A percentile compares a stretch with the other conserved stretches of the same genome.
phyloP scores from a whole-genome alignment of 73 alveolate species.

The Paramecium biaurelia region DNA sequence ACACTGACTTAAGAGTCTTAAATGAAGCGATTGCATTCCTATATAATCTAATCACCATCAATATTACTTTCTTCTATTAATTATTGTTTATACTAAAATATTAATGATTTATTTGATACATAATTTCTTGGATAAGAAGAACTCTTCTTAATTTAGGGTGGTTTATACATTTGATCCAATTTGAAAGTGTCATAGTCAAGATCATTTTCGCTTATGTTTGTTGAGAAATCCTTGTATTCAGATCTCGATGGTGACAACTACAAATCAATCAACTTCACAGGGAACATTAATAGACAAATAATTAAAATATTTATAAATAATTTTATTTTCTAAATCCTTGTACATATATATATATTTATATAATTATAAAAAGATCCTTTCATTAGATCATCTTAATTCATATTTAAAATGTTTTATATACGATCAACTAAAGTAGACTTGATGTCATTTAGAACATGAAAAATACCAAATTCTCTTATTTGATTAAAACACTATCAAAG shows the following conservation, averaged over 20 bases:
- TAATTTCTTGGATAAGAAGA: slow-evolving; percentile 38
- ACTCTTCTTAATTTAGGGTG: slow-evolving; percentile 43
- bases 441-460: no score
- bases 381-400: neutral
- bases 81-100: neutral
- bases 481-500: neutral
- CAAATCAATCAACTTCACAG: slow-evolving; percentile 36
- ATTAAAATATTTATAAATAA: slow-evolving; percentile 27
- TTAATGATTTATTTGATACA: neutral
- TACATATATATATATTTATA: neutral
- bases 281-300: slow-evolving; percentile 39
- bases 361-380: neutral
- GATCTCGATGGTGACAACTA: slow-evolving; percentile 33
- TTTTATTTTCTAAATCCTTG: slow-evolving; percentile 6
- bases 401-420: neutral
- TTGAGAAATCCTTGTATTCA: slow-evolving; percentile 31
- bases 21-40: slow-evolving; percentile 45
- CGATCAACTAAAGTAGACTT: neutral
- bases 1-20: neutral
- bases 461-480: neutral
- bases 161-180: neutral
- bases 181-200: neutral
- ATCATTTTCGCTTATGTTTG: slow-evolving; percentile 26
- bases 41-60: slow-evolving; percentile 30
- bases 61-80: slow-evolving; percentile 15